Evolutionary conservation across 129 eudicot species (phyloP).

Genomic region (Glebionis coronaria): DNA sequence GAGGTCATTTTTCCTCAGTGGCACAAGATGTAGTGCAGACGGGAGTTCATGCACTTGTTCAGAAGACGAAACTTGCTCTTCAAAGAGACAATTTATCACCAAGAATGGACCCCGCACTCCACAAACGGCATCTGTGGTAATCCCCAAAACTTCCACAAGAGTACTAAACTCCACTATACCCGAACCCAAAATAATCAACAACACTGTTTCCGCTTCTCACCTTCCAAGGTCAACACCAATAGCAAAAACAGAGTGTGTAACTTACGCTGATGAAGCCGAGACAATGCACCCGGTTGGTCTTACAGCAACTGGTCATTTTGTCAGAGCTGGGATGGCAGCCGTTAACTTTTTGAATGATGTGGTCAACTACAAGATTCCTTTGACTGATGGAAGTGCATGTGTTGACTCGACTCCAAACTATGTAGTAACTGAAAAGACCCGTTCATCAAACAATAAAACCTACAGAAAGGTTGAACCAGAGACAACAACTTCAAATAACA

Average conservation of each 20-base stretch:
- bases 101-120: constrained; percentile 33
- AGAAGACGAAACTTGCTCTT: constrained; percentile 80
- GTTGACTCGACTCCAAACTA: constrained; percentile 39
- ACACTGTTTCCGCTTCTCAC: constrained; percentile 36
- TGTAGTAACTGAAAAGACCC: constrained; percentile 50
- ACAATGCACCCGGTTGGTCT: constrained; percentile 50
- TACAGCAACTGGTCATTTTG: constrained; percentile 61
- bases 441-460: constrained; percentile 40
- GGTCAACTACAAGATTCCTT: constrained; percentile 71
- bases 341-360: constrained; percentile 72
- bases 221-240: constrained; percentile 32
- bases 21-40: constrained; percentile 83
- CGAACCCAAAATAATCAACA: constrained; percentile 30
- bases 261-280: constrained; percentile 47
- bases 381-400: constrained; percentile 53
- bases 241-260: constrained; percentile 43
- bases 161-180: constrained; percentile 31
- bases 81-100: constrained; percentile 50
- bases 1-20: constrained; percentile 76
- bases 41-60: constrained; percentile 92
- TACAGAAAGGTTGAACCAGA: constrained; percentile 42
- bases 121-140: constrained; percentile 44
- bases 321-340: constrained; percentile 92
- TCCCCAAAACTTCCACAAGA: constrained; percentile 40
- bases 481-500: constrained; percentile 33